These are phyloP conservation scores for Fusarium beomiforme DNA, from an alignment of 2,329 filamentous ascomycete species.

Conservation along the genomic window DNA sequence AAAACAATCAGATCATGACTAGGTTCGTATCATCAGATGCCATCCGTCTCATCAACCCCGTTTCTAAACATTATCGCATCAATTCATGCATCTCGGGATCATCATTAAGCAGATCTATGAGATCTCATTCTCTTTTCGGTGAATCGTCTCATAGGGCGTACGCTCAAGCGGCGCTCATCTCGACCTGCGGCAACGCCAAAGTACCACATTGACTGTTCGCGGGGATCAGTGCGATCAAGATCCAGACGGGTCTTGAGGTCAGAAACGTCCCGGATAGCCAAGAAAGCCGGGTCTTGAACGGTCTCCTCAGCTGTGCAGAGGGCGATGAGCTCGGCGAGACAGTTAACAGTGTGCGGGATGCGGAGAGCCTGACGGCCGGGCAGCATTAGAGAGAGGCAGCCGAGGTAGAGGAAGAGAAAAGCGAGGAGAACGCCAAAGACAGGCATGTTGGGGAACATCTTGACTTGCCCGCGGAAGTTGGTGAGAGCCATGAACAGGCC, in stretches of 20 bases:
- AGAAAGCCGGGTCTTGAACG: slow-evolving; percentile 77
- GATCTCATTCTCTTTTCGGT: slow-evolving; percentile 53
- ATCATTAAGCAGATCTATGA: slow-evolving; percentile 43
- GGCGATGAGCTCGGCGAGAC: slow-evolving; percentile 79
- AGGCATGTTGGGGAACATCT: slow-evolving; percentile 77
- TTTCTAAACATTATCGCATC: slow-evolving; percentile 27
- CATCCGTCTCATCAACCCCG: neutral
- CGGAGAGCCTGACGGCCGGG: slow-evolving; percentile 69
- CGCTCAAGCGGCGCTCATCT: slow-evolving; percentile 55
- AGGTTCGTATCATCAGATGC: slow-evolving; percentile 19
- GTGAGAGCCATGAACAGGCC: slow-evolving; percentile 81
- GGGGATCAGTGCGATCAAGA: slow-evolving; percentile 54
- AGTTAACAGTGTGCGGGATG: slow-evolving; percentile 78
- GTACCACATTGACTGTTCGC: slow-evolving; percentile 62
- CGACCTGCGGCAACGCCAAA: slow-evolving; percentile 56
- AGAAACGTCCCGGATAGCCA: slow-evolving; percentile 70
- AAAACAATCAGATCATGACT: slow-evolving; percentile 2
- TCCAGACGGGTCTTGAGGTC: slow-evolving; percentile 78
- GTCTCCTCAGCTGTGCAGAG: slow-evolving; percentile 80
- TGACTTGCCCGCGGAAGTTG: slow-evolving; percentile 58
- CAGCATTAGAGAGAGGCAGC: slow-evolving; percentile 70
- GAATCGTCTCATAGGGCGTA: slow-evolving; percentile 56
- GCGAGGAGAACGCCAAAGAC: slow-evolving; percentile 78
- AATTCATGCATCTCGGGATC: slow-evolving; percentile 21
- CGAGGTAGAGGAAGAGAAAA: slow-evolving; percentile 75